phyloP scores from a whole-genome alignment of 2,329 filamentous ascomycete genomes.

The Colletotrichum neosansevieriae region DNA sequence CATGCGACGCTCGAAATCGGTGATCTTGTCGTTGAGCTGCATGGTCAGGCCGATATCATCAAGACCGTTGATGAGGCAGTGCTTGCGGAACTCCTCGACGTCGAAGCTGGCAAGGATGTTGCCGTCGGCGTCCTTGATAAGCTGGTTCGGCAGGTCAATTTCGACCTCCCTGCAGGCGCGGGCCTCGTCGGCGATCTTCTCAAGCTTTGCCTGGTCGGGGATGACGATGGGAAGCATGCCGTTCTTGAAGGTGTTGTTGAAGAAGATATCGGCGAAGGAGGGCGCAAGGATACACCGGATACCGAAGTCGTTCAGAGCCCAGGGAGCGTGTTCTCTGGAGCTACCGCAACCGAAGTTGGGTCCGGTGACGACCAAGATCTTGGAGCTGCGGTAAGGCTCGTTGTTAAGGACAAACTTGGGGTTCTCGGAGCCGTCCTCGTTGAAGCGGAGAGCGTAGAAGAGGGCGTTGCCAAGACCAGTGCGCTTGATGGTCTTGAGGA shows the following conservation, averaged over 20 bases:
- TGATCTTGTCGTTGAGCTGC: conserved; percentile 91
- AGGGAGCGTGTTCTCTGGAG: conserved; percentile 94
- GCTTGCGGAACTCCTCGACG: conserved; percentile 92
- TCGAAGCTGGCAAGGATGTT: conserved; percentile 83
- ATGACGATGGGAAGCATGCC: conserved; percentile 94
- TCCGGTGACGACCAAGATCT: conserved; percentile 92
- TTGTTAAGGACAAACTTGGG: conserved; percentile 90
- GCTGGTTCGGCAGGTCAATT: conserved; percentile 87
- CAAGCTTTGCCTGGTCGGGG: conserved; percentile 72
- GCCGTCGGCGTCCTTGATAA: conserved; percentile 81
- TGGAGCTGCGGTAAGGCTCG: conserved; percentile 84
- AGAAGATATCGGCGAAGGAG: conserved; percentile 92
- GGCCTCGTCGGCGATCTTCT: conserved; percentile 81
- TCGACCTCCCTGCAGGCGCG: conserved; percentile 85
- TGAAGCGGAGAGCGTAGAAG: conserved; percentile 87
- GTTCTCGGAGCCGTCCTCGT: conserved; percentile 79
- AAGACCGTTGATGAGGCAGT: conserved; percentile 92
- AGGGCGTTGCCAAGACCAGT: conserved; percentile 90
- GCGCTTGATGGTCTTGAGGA: conserved; percentile 98
- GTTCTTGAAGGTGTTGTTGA: conserved; percentile 99
- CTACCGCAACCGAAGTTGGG: conserved; percentile 96
- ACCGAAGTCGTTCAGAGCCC: conserved; percentile 96
- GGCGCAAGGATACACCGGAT: conserved; percentile 95
- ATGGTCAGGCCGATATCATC: conserved; percentile 97
- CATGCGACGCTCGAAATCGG: conserved; percentile 82